Percentiles rank a stretch among this genome's conserved stretches.
Conservation (phyloP, 176 grass and related monocot genomes). For the Ananas comosus region DNA sequence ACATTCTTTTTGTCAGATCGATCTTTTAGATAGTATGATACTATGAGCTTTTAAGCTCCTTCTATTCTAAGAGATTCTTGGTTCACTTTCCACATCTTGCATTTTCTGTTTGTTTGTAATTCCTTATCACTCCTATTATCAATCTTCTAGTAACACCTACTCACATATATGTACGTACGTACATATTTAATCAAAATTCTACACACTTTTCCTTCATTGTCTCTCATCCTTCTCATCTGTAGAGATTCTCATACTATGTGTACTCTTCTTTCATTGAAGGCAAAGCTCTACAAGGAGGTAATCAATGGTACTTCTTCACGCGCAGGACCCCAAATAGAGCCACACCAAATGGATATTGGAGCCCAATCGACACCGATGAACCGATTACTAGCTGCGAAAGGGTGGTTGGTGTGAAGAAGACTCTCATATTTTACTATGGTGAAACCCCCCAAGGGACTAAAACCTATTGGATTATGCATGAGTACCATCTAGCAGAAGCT, state of each 20-base stretch:
- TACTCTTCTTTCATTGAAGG: slow-evolving; percentile 29
- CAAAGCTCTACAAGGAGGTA: slow-evolving; percentile 65
- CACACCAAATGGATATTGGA: slow-evolving; percentile 65
- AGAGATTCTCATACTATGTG: slow-evolving; percentile 6
- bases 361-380: slow-evolving; percentile 36
- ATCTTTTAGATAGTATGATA: too few relatives aligned
- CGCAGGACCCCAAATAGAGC: slow-evolving; percentile 28
- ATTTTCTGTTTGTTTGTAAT: too few relatives aligned
- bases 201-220: neutral
- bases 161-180: neutral
- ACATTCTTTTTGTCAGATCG: too few relatives aligned
- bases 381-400: slow-evolving; percentile 20
- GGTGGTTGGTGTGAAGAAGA: slow-evolving; percentile 61
- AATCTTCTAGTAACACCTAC: neutral
- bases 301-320: slow-evolving; percentile 87
- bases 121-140: neutral
- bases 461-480: slow-evolving; percentile 92
- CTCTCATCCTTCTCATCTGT: neutral
- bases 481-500: slow-evolving; percentile 64
- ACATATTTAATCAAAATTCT: too few relatives aligned
- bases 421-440: slow-evolving; percentile 44
- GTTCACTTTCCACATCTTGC: too few relatives aligned
- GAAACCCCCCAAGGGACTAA: slow-evolving; percentile 33
- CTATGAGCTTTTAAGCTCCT: too few relatives aligned
- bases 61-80: too few relatives aligned